phyloP scores from a whole-genome alignment of 192 early-diverging fungal genomes.

The Coemansia sp. region DNA sequence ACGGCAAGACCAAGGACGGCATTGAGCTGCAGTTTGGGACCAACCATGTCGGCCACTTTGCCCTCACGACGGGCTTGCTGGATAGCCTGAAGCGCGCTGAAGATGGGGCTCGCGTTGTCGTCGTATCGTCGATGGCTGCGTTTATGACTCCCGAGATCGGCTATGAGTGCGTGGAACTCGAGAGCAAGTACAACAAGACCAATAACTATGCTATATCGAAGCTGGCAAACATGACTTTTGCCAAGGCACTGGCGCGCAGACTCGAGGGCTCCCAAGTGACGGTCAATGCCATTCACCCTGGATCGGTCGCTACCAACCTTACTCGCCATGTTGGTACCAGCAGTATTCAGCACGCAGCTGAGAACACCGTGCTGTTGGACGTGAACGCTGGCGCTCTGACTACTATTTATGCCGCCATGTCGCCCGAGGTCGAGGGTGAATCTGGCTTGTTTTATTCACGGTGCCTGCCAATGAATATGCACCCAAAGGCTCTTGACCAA shows the following conservation, averaged over 20 bases:
- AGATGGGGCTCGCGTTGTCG: slow-evolving; percentile 32
- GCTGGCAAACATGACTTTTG: slow-evolving; percentile 47
- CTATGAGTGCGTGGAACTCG: slow-evolving; percentile 20
- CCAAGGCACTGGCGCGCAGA: slow-evolving; percentile 32
- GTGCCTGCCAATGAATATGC: not conserved
- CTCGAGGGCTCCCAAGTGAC: slow-evolving; percentile 16
- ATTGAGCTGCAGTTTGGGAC: slow-evolving; percentile 68
- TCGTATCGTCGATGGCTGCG: slow-evolving; percentile 37
- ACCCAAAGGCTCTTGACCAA: slow-evolving; percentile 7
- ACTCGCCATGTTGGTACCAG: slow-evolving; percentile 19
- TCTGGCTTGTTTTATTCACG: slow-evolving; percentile 20
- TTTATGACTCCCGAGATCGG: slow-evolving; percentile 21
- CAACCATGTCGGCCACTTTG: slow-evolving; percentile 63
- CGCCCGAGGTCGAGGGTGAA: slow-evolving; percentile 23
- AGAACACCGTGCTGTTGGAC: slow-evolving; percentile 10
- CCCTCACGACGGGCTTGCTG: slow-evolving; percentile 35
- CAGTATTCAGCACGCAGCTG: not conserved
- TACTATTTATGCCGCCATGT: slow-evolving; percentile 31
- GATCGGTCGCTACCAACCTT: slow-evolving; percentile 20
- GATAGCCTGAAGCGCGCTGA: slow-evolving; percentile 19
- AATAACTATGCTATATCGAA: slow-evolving; percentile 39
- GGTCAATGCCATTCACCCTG: slow-evolving; percentile 32
- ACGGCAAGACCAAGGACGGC: slow-evolving; percentile 53
- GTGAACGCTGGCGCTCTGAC: slow-evolving; percentile 23
- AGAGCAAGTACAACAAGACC: slow-evolving; percentile 9